Base-by-base conservation (phyloP, 805 yeast species). In the Myxozyma sirexii region DNA sequence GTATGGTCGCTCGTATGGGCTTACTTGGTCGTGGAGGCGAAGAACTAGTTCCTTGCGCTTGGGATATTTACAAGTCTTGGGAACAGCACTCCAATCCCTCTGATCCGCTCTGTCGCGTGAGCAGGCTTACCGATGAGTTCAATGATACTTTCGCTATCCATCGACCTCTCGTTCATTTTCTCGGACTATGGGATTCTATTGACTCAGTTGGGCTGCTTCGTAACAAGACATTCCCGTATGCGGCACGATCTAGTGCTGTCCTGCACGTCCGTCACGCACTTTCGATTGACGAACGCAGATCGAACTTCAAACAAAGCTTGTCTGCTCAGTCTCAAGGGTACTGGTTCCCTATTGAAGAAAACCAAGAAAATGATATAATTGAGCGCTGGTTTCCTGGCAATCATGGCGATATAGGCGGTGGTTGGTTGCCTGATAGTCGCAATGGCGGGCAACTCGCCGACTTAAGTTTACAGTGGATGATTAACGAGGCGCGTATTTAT, bases 331-430 rank as follows among this genome's bases (percentile, higher is more conserved):
- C 37, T 3, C n/a, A 43, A 19, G 37, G 46, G 2, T 39, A 41
- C 49, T 52, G 49, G 50, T 41, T 44, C 15, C 53, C 53, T 13
- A 21, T 31, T 23, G 23, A 38, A 4, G 27, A n/a, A 26, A 17
- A 47, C n/a, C 43, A 49, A 17, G 39, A 49, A 13, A 44, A 67
- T 7, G 82, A 79, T 63, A 66, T 80, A 35, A 68, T 79, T 15
- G 90, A 86, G 66, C 68, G 82, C 43, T 86, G 86, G 86, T 86
- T 86, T 66, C 82, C 87, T 0, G 91, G 90, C 1, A 82, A 83
- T 67, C 90, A 86, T 70, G 77, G 86, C 8, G 90, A 86, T 70
- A 73, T 83, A 66, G 90, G 90, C 1, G 90, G 90, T 2, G 87
- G 87, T 0, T 85, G 87, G 86, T 70, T 75, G 1, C 70, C 75